Conservation (phyloP, 495 filamentous ascomycete species). For the Talaromyces adpressus region DNA sequence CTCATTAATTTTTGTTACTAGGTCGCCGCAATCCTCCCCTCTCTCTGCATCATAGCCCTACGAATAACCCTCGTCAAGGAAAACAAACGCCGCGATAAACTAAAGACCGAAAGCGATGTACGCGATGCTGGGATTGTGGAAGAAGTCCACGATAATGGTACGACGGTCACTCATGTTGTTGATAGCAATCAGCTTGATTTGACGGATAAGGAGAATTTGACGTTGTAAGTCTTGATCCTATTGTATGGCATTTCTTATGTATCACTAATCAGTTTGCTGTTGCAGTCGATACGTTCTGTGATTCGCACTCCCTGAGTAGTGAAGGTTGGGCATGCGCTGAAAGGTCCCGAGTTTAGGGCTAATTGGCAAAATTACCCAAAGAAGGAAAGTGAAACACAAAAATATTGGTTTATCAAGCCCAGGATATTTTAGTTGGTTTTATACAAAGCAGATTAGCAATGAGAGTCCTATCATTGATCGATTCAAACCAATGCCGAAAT, state of each 20-base stretch:
- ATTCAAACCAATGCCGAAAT: neutral
- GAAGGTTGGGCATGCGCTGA: neutral
- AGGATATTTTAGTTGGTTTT: neutral
- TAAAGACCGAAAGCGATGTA: slow-evolving; percentile 15
- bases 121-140: slow-evolving; percentile 25
- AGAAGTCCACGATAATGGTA: slow-evolving; percentile 22
- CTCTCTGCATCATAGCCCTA: slow-evolving; percentile 20
- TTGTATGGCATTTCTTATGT: neutral
- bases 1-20: neutral
- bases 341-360: neutral
- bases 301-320: neutral
- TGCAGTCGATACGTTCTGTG: slow-evolving; percentile 3
- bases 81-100: slow-evolving; percentile 27
- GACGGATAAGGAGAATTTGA: slow-evolving; percentile 34
- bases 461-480: neutral
- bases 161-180: slow-evolving; percentile 22
- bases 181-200: slow-evolving; percentile 33
- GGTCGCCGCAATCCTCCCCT: slow-evolving; percentile 23
- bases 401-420: neutral
- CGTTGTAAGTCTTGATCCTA: slow-evolving; percentile 23
- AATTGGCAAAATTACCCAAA: neutral
- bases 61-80: slow-evolving; percentile 21
- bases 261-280: neutral
- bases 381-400: neutral
- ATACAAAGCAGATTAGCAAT: no score